phyloP scores from a whole-genome alignment of 2,329 filamentous ascomycete genomes.

The Paecilomyces fulvus region DNA sequence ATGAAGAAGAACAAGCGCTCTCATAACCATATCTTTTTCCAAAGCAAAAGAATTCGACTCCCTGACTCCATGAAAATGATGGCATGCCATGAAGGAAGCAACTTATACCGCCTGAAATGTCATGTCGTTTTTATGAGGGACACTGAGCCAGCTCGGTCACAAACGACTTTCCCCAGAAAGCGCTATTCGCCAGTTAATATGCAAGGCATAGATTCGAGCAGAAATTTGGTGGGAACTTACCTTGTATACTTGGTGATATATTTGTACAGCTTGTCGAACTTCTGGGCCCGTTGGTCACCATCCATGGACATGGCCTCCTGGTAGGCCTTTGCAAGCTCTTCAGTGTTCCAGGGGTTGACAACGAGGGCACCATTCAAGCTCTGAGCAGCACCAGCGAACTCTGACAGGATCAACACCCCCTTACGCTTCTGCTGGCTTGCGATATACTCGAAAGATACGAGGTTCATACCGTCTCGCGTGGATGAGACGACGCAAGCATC shows the following conservation, averaged over 20 bases:
- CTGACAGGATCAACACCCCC: constrained; percentile 88
- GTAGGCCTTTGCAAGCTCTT: constrained; percentile 86
- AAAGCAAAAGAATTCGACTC: background rate
- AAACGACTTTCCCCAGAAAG: constrained; percentile 94
- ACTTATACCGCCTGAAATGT: background rate
- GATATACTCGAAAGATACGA: constrained; percentile 97
- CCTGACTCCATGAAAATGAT: background rate
- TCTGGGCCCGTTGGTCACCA: constrained; percentile 73
- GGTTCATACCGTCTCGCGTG: constrained; percentile 97
- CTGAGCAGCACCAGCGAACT: constrained; percentile 93
- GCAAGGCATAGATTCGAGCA: constrained; percentile 7
- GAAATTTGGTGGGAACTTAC: constrained; percentile 28
- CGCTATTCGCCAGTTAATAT: constrained; percentile 40
- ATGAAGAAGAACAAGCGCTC: background rate
- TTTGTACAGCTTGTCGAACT: constrained; percentile 85
- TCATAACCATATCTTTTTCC: background rate
- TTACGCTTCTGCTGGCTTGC: constrained; percentile 84
- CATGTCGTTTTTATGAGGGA: constrained; percentile 17
- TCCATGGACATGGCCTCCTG: constrained; percentile 97
- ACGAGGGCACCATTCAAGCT: constrained; percentile 88
- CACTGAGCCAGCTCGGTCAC: constrained; percentile 67
- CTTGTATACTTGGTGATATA: constrained; percentile 97
- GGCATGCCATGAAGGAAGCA: constrained; percentile 5
- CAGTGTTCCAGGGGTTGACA: constrained; percentile 97
- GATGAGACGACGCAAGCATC: constrained; percentile 90